These are phyloP conservation scores for Suillus americanus DNA, from an alignment of 768 basidiomycete species.

Conservation along the genomic window DNA sequence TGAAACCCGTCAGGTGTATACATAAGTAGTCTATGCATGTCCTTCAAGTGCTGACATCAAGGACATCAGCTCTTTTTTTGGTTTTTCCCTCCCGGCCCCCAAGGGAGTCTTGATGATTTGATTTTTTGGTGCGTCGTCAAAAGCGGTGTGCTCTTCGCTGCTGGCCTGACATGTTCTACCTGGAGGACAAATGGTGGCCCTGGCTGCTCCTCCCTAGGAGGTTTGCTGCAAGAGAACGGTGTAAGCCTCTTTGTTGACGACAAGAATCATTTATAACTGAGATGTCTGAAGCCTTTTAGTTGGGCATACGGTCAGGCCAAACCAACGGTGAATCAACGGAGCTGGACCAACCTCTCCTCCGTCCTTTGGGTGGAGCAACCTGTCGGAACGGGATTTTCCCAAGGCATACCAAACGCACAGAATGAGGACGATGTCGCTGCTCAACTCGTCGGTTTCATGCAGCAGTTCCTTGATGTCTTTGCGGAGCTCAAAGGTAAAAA, in stretches of 20 bases:
- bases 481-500: neutral
- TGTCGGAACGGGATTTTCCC: neutral
- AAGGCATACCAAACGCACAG: neutral
- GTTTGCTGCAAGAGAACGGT: neutral
- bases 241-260: neutral
- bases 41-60: neutral
- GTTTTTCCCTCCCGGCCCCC: constrained; percentile 79
- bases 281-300: neutral
- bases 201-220: neutral
- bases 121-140: neutral
- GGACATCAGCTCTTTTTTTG: constrained; percentile 64
- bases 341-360: neutral
- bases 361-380: neutral
- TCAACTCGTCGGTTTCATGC: neutral
- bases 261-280: neutral
- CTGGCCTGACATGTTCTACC: neutral
- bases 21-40: neutral
- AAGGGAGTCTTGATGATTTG: constrained; percentile 40
- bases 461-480: neutral
- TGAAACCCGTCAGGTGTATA: constrained; percentile 63
- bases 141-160: neutral
- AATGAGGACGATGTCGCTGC: neutral
- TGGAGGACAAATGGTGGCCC: neutral
- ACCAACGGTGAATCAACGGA: neutral
- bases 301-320: neutral